A percentile compares a stretch with the other conserved stretches of the same genome.
Evolutionary conservation across 164 flowering plant genomes (phyloP).

Genomic region (Vitis riparia): DNA sequence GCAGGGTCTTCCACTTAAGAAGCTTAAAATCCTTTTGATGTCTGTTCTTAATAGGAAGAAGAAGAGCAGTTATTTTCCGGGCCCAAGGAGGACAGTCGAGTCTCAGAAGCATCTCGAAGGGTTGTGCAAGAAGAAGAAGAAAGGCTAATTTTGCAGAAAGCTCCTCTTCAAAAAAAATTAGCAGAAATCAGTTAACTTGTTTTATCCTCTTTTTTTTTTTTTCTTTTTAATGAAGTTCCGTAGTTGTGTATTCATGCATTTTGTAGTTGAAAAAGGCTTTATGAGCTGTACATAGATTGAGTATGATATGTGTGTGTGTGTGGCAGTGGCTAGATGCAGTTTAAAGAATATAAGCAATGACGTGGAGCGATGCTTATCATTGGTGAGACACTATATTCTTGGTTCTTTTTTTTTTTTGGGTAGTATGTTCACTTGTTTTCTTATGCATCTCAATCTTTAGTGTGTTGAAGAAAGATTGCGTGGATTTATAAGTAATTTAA

Average conservation of each 20-base stretch:
- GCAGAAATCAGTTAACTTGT: constrained; percentile 44
- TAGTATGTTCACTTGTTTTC: constrained; percentile 7
- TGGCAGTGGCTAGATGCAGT: constrained; percentile 76
- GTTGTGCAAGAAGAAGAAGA: constrained; percentile 97
- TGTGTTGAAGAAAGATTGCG: constrained; percentile 96
- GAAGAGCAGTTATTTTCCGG: constrained; percentile 91
- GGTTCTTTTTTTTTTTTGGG: constrained; percentile 6
- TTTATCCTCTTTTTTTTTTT: not conserved
- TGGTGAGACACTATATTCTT: constrained; percentile 51
- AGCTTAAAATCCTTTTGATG: not conserved
- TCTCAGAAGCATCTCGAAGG: constrained; percentile 82
- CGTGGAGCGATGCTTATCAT: constrained; percentile 87
- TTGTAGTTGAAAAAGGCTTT: not conserved
- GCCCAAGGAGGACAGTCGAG: constrained; percentile 81
- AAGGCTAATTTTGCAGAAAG: constrained; percentile 72
- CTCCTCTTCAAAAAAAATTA: constrained; percentile 76
- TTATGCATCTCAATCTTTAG: constrained; percentile 38
- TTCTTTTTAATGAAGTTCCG: not conserved
- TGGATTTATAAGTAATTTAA: constrained; percentile 61
- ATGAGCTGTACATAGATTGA: constrained; percentile 2
- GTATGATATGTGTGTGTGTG: constrained; percentile 7
- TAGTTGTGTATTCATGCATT: not conserved
- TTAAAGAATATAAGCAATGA: constrained; percentile 71
- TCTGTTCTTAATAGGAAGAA: constrained; percentile 63
- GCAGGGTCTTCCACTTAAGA: not conserved